A percentile compares a stretch with the other conserved stretches of the same genome.
Conservation (phyloP, 1,284 basidiomycete genomes). For the Ceratobasidium sp. region DNA sequence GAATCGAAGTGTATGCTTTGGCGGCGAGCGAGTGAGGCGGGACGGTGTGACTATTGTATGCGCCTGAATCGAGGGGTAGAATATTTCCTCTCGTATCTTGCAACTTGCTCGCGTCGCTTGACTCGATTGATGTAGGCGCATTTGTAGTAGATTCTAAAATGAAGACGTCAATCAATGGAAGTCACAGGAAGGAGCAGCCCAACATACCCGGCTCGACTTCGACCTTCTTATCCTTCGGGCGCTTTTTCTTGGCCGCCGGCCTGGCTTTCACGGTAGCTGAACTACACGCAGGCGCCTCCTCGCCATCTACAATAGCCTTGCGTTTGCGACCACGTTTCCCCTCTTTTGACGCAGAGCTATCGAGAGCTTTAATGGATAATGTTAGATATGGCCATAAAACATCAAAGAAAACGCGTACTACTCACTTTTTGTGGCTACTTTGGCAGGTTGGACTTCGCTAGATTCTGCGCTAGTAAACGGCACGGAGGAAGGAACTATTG, state of each 20-base stretch:
- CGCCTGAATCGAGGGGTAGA: background rate
- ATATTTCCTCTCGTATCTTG: background rate
- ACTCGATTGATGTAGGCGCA: background rate
- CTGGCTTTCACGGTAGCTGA: background rate
- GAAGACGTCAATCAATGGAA: background rate
- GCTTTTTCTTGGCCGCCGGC: background rate
- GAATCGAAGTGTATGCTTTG: conserved; percentile 3
- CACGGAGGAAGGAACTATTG: background rate
- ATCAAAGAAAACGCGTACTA: conserved; percentile 8
- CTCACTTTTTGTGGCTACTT: conserved; percentile 4
- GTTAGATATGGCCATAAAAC: background rate
- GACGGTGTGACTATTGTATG: background rate
- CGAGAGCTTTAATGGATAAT: background rate
- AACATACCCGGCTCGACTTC: background rate
- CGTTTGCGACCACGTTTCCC: conserved; percentile 17
- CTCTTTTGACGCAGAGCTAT: background rate
- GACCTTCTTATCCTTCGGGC: background rate
- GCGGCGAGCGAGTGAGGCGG: conserved; percentile 13
- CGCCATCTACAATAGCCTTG: background rate
- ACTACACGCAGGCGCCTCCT: background rate
- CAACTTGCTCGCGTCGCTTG: background rate
- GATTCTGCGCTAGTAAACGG: background rate
- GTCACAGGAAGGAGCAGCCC: too few relatives aligned
- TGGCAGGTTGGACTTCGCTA: background rate
- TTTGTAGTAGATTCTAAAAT: background rate